These are phyloP conservation scores for Rhodotorula sp. DNA, from an alignment of 1,284 basidiomycete genomes.

Conservation along the genomic window DNA sequence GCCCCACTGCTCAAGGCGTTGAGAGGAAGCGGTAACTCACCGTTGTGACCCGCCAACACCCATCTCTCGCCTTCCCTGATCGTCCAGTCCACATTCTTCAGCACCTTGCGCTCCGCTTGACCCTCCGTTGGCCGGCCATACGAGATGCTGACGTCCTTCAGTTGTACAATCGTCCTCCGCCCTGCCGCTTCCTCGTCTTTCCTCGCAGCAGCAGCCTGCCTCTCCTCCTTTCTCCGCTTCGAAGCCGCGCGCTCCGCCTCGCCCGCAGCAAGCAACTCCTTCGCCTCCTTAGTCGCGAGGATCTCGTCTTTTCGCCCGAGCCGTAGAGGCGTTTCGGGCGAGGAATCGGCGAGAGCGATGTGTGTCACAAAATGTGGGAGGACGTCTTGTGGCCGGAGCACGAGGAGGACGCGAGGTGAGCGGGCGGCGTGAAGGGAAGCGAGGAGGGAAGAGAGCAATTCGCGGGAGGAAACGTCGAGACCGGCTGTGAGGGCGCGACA, in stretches of 20 bases:
- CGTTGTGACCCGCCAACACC: slow-evolving; percentile 84
- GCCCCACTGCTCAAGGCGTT: background rate
- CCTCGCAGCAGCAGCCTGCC: slow-evolving; percentile 25
- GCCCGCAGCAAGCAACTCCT: slow-evolving; percentile 20
- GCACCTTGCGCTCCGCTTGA: slow-evolving; percentile 56
- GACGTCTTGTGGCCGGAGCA: slow-evolving; percentile 73
- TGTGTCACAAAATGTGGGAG: slow-evolving; percentile 81
- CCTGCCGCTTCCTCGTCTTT: slow-evolving; percentile 19
- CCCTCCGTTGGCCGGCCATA: slow-evolving; percentile 54
- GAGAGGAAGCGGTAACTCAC: slow-evolving; percentile 49
- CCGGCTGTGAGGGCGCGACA: slow-evolving; percentile 58
- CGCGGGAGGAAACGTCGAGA: slow-evolving; percentile 59
- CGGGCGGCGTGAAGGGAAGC: slow-evolving; percentile 57
- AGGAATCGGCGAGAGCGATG: slow-evolving; percentile 56
- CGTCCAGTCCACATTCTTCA: slow-evolving; percentile 73
- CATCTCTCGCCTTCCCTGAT: slow-evolving; percentile 75
- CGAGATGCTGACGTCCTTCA: slow-evolving; percentile 67
- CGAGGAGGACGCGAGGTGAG: slow-evolving; percentile 63
- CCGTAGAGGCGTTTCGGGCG: slow-evolving; percentile 50
- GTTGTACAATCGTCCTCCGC: slow-evolving; percentile 54
- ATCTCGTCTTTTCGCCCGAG: slow-evolving; percentile 55
- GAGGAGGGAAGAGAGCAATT: slow-evolving; percentile 61
- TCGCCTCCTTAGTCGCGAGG: slow-evolving; percentile 33
- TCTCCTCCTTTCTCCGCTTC: slow-evolving; percentile 24
- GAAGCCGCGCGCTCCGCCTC: slow-evolving; percentile 20